Percentiles rank a stretch among this genome's conserved stretches.
phyloP scores from a whole-genome alignment of 2,329 filamentous ascomycete genomes.

The Shiraia sp. region DNA sequence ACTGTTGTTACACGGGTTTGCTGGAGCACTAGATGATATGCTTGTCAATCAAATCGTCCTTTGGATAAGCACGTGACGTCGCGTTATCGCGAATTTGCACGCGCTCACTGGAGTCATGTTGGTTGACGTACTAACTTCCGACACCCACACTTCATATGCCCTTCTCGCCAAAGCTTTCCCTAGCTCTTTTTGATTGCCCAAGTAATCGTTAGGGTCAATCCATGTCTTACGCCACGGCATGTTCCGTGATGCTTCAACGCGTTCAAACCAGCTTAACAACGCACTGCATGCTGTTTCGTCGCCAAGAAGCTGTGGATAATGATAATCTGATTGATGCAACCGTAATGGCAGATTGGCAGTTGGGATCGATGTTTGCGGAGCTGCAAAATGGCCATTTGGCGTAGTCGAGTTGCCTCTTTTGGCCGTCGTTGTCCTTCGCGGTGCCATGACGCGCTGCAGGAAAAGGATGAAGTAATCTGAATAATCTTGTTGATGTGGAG shows the following conservation, averaged over 20 bases:
- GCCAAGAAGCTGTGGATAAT: conserved; percentile 34
- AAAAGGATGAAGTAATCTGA: neutral
- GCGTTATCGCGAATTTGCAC: conserved; percentile 6
- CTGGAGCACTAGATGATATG: conserved; percentile 55
- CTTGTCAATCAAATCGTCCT: no score
- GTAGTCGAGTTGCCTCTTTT: conserved; percentile 5
- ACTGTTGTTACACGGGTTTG: conserved; percentile 67
- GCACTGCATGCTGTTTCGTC: conserved; percentile 17
- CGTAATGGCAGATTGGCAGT: conserved; percentile 32
- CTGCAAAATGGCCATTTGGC: conserved; percentile 10
- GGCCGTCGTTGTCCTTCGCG: conserved; percentile 10
- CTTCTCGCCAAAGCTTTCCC: conserved; percentile 53
- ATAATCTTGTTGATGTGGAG: conserved; percentile 3
- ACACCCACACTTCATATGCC: conserved; percentile 69
- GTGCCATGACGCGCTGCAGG: conserved; percentile 13
- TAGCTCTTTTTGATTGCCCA: conserved; percentile 36
- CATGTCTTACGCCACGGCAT: conserved; percentile 58
- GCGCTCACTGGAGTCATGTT: neutral
- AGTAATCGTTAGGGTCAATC: conserved; percentile 51
- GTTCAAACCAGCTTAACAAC: conserved; percentile 37
- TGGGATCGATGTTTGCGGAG: conserved; percentile 12
- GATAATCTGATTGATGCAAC: conserved; percentile 30
- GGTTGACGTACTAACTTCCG: conserved; percentile 58
- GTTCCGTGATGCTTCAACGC: conserved; percentile 33
- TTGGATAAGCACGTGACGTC: conserved; percentile 17